Base-by-base conservation (phyloP, 2,329 filamentous ascomycete species). In the Phialophora verrucosa region DNA sequence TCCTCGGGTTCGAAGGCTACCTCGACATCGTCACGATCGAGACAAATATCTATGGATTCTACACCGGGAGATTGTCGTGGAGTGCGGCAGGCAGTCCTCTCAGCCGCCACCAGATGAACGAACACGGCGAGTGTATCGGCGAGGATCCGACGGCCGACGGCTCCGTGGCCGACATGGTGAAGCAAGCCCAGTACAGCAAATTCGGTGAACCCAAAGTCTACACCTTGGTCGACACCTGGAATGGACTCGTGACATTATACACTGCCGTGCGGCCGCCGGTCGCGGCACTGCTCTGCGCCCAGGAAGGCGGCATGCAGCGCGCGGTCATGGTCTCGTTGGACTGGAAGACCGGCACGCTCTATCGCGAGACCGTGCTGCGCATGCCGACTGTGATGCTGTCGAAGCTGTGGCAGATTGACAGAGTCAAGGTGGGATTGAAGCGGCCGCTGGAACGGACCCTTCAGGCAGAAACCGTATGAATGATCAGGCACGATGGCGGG, bases 321-420 rank as follows among this genome's bases (percentile, higher is more conserved):
- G 78, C 79, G 4, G 70, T 83, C 4, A 73, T 80, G 14, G 82
- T 80, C 67, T 82, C 79, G 0, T 83, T 82, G 62, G 80, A 83
- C 67, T 80, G 77, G 77, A 76, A 74, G 0, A 78, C 75, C 0
- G 70, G 73, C 1, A 82, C 79, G 0, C 71, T 82, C 51, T 80
- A 78, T 57, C 73, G 78, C 0, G 82, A 83, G 70, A 80, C 78
- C 0, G 82, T 83, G 1, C 62, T 83, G 44, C 73, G 81, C 1
- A 75, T 83, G 51, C 76, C 79, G 31, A 79, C 80, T 0, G 62
- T 72, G 17, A 76, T 78, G 6, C 72, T 77, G n/a, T 74, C 79
- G 23, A 70, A 70, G 12, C 79, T 82, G 77, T 70, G 71, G 11
- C 70, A 77, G 5, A 71, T 81, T 7, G 69, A 72, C 54, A 59